Evolutionary conservation across 2,329 filamentous ascomycete genomes (phyloP), one percentile per base, ranked within the genome.

Genomic region (Aureobasidium pullulans): DNA sequence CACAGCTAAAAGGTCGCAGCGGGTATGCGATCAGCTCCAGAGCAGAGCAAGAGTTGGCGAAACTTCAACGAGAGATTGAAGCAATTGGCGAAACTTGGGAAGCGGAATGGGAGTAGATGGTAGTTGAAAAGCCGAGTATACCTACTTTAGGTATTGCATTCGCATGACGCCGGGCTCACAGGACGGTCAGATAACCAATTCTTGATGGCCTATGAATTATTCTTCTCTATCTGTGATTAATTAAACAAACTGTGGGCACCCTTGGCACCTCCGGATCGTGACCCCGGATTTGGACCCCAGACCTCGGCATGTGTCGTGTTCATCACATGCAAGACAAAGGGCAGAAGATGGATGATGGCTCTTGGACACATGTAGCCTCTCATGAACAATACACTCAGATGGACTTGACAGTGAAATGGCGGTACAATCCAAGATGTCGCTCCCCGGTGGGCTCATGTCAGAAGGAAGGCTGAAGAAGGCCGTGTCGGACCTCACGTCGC

Each of bases 371-470:
- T 16, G 10, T 31, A 37, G 6, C 31, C 11, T 31, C 23, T 28
- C 16, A 29, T 36, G 10, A 16, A 40, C 39, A 28, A 36, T n/a
- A 46, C n/a, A 34, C 4, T 3, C 40, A 13, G 23, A 48, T 57
- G 43, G 23, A 39, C 34, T 10, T 46, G 37, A 29, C 15, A 1
- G 29, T 16, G 47, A 29, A 48, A 93, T 93, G 89, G 87, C 87
- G 62, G 84, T 77, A 61, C 87, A 87, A 70, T 93, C 90, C 54
- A 93, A 91, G 71, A 76, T 90, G 63, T 54, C 59, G 6, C 76
- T 80, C 49, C 77, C 85, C 40, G 76, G 77, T 59, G 68, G 69
- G 19, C 66, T 68, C 42, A 72, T 76, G 44, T 74, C 80, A 62
- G 84, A 88, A 66, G 82, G 83, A 65, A 86, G 84, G 60, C 70